Evolutionary conservation across 495 filamentous ascomycete species (phyloP).

Genomic region (Penicillium herquei): DNA sequence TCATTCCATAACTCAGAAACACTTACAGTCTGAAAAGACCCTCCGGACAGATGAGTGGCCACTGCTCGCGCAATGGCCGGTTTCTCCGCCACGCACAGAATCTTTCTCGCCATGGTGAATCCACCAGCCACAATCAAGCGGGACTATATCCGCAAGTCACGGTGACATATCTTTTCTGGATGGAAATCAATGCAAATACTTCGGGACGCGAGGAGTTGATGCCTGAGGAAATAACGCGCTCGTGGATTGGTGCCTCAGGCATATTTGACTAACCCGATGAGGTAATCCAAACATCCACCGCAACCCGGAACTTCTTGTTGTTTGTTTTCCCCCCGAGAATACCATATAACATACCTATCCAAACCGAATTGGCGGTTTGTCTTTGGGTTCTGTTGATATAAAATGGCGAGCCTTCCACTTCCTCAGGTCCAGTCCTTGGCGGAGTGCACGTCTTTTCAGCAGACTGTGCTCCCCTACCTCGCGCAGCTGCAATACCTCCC

Average conservation of each 20-base stretch:
- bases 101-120: constrained; percentile 42
- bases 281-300: constrained; percentile 28
- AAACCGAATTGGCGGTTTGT: not conserved
- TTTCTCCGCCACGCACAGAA: constrained; percentile 96
- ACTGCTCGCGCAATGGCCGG: constrained; percentile 95
- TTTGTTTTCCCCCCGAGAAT: not conserved
- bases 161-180: constrained; percentile 11
- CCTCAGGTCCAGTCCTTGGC: constrained; percentile 64
- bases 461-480: constrained; percentile 72
- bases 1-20: not conserved
- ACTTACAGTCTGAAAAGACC: constrained; percentile 66
- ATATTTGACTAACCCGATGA: constrained; percentile 17
- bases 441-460: constrained; percentile 70
- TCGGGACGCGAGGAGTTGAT: constrained; percentile 18
- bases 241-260: constrained; percentile 23
- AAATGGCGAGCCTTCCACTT: constrained; percentile 58
- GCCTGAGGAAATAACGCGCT: constrained; percentile 12
- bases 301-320: constrained; percentile 4
- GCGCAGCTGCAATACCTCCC: constrained; percentile 75
- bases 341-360: constrained; percentile 1
- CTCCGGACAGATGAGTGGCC: constrained; percentile 80
- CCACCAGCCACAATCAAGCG: constrained; percentile 6
- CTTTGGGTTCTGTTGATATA: not conserved
- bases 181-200: constrained; percentile 9
- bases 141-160: constrained; percentile 6